phyloP scores from a whole-genome alignment of 2,329 filamentous ascomycete genomes.

The Plectosphaerella plurivora region DNA sequence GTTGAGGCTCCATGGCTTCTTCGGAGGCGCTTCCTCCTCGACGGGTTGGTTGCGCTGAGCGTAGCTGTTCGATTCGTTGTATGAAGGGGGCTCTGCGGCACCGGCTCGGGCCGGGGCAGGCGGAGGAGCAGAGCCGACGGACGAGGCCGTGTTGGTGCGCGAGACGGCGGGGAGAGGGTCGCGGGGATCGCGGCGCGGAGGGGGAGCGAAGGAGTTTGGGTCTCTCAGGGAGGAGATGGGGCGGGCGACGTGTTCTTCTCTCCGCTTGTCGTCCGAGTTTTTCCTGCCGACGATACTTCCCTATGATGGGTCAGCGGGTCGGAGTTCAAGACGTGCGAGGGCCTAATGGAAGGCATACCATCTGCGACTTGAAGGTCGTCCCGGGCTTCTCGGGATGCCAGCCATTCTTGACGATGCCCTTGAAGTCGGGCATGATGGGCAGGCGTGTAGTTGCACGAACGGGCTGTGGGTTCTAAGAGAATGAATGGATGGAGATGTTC shows the following conservation, averaged over 20 bases:
- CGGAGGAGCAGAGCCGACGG: constrained; percentile 18
- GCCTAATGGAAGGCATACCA: constrained; percentile 33
- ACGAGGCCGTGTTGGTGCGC: constrained; percentile 32
- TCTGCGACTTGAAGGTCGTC: constrained; percentile 34
- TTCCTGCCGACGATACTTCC: constrained; percentile 40
- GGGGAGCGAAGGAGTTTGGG: constrained; percentile 73
- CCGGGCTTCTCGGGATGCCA: constrained; percentile 47
- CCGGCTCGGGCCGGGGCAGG: constrained; percentile 8
- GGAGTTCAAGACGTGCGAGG: neutral
- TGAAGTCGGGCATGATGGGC: constrained; percentile 38
- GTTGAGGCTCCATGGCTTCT: constrained; percentile 64
- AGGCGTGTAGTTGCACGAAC: neutral
- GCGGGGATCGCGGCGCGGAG: constrained; percentile 56
- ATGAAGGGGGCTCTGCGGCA: constrained; percentile 5
- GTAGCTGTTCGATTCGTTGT: constrained; percentile 11
- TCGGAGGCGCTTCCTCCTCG: constrained; percentile 39
- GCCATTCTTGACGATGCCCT: constrained; percentile 43
- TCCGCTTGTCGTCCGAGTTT: constrained; percentile 23
- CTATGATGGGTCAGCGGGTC: constrained; percentile 21
- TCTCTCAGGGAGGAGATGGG: constrained; percentile 71
- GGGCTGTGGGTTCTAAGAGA: constrained; percentile 1
- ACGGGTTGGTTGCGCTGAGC: constrained; percentile 15
- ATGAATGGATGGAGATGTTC: constrained; percentile 3
- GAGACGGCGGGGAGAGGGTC: constrained; percentile 10
- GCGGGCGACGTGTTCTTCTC: constrained; percentile 36